Evolutionary conservation across 2,329 filamentous ascomycete genomes (phyloP).

Genomic region (Pyrenophora graminea): DNA sequence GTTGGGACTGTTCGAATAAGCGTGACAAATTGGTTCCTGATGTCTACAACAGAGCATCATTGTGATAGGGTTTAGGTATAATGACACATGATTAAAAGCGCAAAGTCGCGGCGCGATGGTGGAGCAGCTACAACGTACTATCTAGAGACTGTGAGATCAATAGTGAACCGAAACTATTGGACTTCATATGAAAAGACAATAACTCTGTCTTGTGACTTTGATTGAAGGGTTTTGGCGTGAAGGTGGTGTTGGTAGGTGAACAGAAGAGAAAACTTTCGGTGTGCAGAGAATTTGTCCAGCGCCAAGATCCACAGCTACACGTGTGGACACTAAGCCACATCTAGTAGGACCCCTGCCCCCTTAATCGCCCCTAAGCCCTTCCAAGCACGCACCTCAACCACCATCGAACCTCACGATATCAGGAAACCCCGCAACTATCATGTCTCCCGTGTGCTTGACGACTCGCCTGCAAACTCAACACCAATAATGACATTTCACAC

Average conservation of each 20-base stretch:
- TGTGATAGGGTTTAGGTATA: neutral
- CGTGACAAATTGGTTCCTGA: constrained; percentile 48
- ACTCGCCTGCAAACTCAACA: neutral
- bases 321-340: constrained; percentile 16
- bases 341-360: neutral
- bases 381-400: constrained; percentile 1
- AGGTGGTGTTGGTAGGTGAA: neutral
- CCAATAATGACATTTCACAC: neutral
- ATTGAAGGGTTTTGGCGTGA: neutral
- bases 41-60: neutral
- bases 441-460: neutral
- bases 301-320: constrained; percentile 12
- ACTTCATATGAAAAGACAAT: too few species aligned
- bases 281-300: constrained; percentile 8
- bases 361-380: constrained; percentile 9
- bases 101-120: too few species aligned
- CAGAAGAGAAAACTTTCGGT: constrained; percentile 1
- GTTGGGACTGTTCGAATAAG: constrained; percentile 43
- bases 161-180: too few species aligned
- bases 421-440: neutral
- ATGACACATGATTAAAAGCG: too few species aligned
- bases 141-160: too few species aligned
- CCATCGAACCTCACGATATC: neutral
- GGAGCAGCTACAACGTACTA: too few species aligned
- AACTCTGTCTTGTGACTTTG: too few species aligned